Base-by-base conservation (phyloP, 768 basidiomycete species). In the Coprinopsis marcescibilis region DNA sequence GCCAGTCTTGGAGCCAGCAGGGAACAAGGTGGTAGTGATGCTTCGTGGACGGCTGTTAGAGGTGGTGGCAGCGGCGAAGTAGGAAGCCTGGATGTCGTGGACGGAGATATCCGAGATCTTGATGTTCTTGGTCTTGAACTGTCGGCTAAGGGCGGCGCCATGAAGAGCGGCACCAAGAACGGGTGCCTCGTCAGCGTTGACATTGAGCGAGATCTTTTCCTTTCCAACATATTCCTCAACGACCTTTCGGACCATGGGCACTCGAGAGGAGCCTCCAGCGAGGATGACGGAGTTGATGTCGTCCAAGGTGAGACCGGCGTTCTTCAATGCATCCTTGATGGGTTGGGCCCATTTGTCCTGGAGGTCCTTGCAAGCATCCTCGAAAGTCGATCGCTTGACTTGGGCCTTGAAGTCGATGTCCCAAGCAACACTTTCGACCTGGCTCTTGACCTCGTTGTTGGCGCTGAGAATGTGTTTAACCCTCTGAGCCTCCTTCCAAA, bases 171-270 rank as follows among this genome's bases (percentile, higher is more conserved):
- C 93, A 34, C 85, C 92, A 35, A 99, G 77, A 15, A 97, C 95
- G 20, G 87, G 89, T 0, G 92, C 89, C 67, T 99, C 96, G 60
- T 98, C 96, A 0, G 95, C 85, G 61, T 99, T 98, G 51, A 99
- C 89, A 55, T 97, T 98, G 59, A 85, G 74, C 4, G 95, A 90
- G 48, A 98, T 85, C 65, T 89, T 90, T 43, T 83, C 78, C 38
- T 83, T 82, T 60, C 91, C 91, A 45, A 94, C 86, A 23, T 81
- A 74, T 3, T 72, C 70, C 57, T 78, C 82, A 47, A 99, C 71
- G 7, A 89, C 89, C 14, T 81, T 65, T 60, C 94, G 92, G 26
- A 99, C 79, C 81, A 98, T 87, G 0, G 96, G 96, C 4, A 85
- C 87, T 43, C 96, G 76, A 13, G 93, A 87, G 48, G 75, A 79